A percentile compares a stretch with the other conserved stretches of the same genome.
phyloP scores from a whole-genome alignment of 805 yeast species.

The Lipomyces yamadae region DNA sequence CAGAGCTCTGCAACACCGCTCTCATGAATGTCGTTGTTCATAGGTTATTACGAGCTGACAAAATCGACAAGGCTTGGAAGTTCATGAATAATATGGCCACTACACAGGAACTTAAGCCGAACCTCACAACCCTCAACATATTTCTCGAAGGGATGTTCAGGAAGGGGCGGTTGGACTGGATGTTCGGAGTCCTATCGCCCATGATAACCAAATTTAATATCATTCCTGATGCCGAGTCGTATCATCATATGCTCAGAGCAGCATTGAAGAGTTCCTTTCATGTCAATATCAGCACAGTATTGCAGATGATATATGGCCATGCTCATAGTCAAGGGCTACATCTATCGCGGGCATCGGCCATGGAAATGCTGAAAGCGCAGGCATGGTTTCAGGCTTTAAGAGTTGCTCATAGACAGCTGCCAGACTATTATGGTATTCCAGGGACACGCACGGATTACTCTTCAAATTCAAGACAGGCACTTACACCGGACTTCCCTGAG shows the following conservation, averaged over 20 bases:
- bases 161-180: slow-evolving; percentile 22
- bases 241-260: slow-evolving; percentile 17
- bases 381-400: slow-evolving; percentile 18
- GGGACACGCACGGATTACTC: neutral
- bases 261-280: slow-evolving; percentile 15
- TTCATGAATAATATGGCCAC: slow-evolving; percentile 15
- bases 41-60: neutral
- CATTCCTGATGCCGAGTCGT: slow-evolving; percentile 18
- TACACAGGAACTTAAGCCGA: slow-evolving; percentile 1
- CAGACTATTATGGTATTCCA: slow-evolving; percentile 1
- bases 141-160: slow-evolving; percentile 10
- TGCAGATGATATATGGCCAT: slow-evolving; percentile 24
- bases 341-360: slow-evolving; percentile 8
- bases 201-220: slow-evolving; percentile 10
- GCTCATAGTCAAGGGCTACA: neutral
- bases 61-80: slow-evolving; percentile 18
- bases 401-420: neutral
- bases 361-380: slow-evolving; percentile 8
- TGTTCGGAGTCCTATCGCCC: slow-evolving; percentile 16
- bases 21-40: slow-evolving; percentile 17
- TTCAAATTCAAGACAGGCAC: neutral
- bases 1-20: slow-evolving; percentile 5
- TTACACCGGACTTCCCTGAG: neutral
- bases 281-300: slow-evolving; percentile 23
- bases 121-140: slow-evolving; percentile 20